Conservation (phyloP, 306 rosid species). For the Fragaria ananassa region DNA sequence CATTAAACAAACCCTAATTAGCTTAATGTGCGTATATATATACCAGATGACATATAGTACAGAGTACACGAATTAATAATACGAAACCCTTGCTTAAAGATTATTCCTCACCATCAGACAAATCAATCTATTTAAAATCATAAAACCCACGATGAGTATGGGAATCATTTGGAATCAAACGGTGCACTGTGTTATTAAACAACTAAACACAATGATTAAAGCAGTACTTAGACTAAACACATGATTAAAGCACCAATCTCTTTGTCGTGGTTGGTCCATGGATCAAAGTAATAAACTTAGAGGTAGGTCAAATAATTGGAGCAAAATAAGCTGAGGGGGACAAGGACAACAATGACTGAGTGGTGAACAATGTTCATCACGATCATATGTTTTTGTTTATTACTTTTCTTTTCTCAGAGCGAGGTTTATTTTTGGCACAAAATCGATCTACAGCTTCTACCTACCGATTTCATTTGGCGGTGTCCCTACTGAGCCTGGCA, state of each 20-base stretch:
- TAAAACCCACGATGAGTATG: constrained; percentile 16
- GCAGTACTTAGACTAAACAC: constrained; percentile 25
- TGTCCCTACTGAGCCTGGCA: constrained; percentile 54
- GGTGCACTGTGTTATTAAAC: constrained; percentile 18
- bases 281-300: not conserved
- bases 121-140: constrained; percentile 31
- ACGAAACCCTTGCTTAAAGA: constrained; percentile 15
- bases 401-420: constrained; percentile 21
- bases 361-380: constrained; percentile 42
- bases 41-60: not conserved
- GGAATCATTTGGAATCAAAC: constrained; percentile 1
- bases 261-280: constrained; percentile 32
- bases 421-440: constrained; percentile 3
- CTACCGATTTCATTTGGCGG: constrained; percentile 44
- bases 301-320: constrained; percentile 3
- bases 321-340: constrained; percentile 29
- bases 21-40: not conserved
- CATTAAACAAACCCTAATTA: not conserved
- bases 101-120: constrained; percentile 54
- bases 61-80: not conserved
- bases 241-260: constrained; percentile 38
- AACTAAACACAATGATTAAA: constrained; percentile 60
- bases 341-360: constrained; percentile 48
- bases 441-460: constrained; percentile 27
- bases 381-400: not conserved